These are phyloP conservation scores for Leishmania tropica DNA, from an alignment of 208 protist species.

Conservation along the genomic window DNA sequence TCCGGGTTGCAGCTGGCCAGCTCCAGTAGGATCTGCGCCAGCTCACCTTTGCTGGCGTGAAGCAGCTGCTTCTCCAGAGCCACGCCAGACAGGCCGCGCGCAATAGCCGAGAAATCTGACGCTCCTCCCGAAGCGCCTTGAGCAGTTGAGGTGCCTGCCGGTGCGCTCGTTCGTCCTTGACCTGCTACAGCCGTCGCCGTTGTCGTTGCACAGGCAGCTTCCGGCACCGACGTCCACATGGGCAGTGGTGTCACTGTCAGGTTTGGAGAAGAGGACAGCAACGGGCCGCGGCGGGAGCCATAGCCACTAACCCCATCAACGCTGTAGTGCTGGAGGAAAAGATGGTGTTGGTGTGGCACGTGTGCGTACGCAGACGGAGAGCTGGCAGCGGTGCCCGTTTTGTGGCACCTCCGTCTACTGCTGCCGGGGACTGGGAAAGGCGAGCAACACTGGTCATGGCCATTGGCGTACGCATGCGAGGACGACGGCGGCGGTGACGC, in stretches of 20 bases:
- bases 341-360: conserved; percentile 15
- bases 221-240: neutral
- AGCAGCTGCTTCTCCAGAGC: conserved; percentile 64
- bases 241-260: neutral
- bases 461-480: neutral
- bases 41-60: conserved; percentile 55
- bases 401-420: neutral
- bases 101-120: neutral
- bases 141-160: neutral
- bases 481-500: neutral
- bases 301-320: neutral
- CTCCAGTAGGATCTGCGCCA: conserved; percentile 76
- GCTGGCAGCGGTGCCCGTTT: neutral
- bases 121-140: neutral
- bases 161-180: neutral
- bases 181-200: neutral
- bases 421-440: neutral
- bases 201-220: neutral
- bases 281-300: neutral
- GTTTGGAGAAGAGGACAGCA: neutral
- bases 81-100: conserved; percentile 20
- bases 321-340: conserved; percentile 4
- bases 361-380: conserved; percentile 7
- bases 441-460: neutral
- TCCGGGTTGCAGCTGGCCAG: conserved; percentile 65